Conservation (phyloP, 1,139 yeast species). For the Candida sanyaensis region DNA sequence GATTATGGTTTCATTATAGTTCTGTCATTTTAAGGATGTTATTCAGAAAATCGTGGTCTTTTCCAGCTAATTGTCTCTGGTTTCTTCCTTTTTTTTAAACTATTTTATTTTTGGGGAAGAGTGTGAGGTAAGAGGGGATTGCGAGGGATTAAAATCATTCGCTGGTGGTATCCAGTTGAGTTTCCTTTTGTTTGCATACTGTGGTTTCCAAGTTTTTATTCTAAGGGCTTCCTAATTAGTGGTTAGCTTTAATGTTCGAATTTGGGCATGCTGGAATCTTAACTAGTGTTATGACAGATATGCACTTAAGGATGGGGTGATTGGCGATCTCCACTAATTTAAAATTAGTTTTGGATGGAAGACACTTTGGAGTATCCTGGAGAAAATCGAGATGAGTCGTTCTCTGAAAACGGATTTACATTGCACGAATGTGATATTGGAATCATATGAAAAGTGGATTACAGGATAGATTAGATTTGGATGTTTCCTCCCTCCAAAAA, state of each 20-base stretch:
- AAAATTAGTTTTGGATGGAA: background rate
- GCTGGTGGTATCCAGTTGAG: background rate
- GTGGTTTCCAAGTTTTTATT: background rate
- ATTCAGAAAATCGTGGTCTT: background rate
- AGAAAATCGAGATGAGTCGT: background rate
- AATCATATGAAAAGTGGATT: constrained; percentile 1
- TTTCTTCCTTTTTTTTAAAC: background rate
- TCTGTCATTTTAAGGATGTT: background rate
- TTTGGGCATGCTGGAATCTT: background rate
- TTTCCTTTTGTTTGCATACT: background rate
- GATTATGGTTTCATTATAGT: background rate
- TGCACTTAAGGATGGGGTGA: background rate
- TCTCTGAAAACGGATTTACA: background rate
- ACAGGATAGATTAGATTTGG: constrained; percentile 14
- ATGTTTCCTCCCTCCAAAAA: constrained; percentile 1
- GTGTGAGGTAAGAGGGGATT: background rate
- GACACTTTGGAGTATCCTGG: constrained; percentile 1
- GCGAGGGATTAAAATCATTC: background rate
- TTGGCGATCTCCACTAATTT: background rate
- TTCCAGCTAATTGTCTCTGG: background rate
- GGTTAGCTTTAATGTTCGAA: background rate
- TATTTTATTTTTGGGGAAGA: background rate
- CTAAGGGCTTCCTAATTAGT: constrained; percentile 1
- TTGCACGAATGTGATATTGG: constrained; percentile 1
- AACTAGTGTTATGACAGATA: background rate